Percentiles rank a stretch among this genome's conserved stretches.
These are phyloP conservation scores for Hypomyces perniciosus DNA, from an alignment of 2,329 filamentous ascomycete species.

Conservation along the genomic window DNA sequence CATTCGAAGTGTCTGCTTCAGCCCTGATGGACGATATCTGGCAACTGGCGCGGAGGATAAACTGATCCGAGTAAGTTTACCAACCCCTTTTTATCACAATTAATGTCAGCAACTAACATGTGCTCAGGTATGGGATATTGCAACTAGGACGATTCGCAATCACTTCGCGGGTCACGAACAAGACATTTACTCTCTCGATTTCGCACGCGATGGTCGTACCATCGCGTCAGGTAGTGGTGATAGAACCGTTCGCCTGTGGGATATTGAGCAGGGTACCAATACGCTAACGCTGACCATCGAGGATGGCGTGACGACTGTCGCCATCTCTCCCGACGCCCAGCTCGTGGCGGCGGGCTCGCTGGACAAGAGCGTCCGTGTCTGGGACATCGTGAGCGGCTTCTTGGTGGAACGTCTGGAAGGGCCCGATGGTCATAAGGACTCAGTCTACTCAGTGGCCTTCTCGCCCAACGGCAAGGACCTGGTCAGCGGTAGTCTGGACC, in stretches of 20 bases:
- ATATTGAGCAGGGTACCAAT: constrained; percentile 78
- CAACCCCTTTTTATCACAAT: not conserved
- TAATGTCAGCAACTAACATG: constrained; percentile 11
- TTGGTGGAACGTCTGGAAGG: constrained; percentile 89
- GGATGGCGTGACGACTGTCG: constrained; percentile 94
- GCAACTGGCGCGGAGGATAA: constrained; percentile 98
- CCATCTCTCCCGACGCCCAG: constrained; percentile 91
- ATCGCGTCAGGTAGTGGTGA: constrained; percentile 96
- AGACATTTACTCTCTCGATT: constrained; percentile 96
- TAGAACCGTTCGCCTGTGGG: constrained; percentile 91
- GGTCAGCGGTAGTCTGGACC: constrained; percentile 90
- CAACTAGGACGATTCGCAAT: constrained; percentile 74
- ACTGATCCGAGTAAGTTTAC: constrained; percentile 72
- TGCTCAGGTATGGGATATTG: constrained; percentile 86
- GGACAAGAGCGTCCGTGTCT: constrained; percentile 96
- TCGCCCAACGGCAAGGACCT: constrained; percentile 88
- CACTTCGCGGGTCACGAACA: constrained; percentile 97
- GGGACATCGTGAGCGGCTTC: constrained; percentile 83
- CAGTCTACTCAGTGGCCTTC: constrained; percentile 94
- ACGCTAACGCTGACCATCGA: constrained; percentile 86
- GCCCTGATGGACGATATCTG: constrained; percentile 86
- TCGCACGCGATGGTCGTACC: constrained; percentile 84
- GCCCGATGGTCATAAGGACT: constrained; percentile 91
- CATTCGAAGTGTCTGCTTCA: constrained; percentile 97
- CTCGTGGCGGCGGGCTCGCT: constrained; percentile 92